A percentile compares a stretch with the other conserved stretches of the same genome.
Conservation (phyloP, 805 yeast species). For the Candida endomychidarum region DNA sequence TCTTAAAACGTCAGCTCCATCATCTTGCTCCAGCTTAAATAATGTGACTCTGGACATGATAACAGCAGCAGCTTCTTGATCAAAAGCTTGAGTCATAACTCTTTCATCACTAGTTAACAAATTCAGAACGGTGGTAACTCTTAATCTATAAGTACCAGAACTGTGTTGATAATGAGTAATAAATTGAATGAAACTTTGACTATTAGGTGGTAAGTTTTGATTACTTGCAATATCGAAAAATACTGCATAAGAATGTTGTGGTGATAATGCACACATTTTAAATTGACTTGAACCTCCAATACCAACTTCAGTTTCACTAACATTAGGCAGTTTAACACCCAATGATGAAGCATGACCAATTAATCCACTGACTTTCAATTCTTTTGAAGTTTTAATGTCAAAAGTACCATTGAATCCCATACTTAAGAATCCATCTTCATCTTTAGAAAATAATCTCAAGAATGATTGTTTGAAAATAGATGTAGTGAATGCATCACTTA, state of each 20-base stretch:
- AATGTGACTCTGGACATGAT: slow-evolving; percentile 73
- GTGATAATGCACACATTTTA: slow-evolving; percentile 63
- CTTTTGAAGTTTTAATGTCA: slow-evolving; percentile 52
- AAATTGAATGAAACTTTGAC: slow-evolving; percentile 47
- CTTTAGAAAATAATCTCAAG: slow-evolving; percentile 47
- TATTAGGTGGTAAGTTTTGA: slow-evolving; percentile 24
- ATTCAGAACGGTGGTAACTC: slow-evolving; percentile 59
- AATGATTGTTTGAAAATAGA: slow-evolving; percentile 69
- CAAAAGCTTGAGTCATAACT: slow-evolving; percentile 52
- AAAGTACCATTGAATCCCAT: slow-evolving; percentile 62
- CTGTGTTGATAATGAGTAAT: slow-evolving; percentile 63
- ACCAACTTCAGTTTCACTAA: slow-evolving; percentile 92
- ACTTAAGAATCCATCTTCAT: slow-evolving; percentile 35
- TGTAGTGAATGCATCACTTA: slow-evolving; percentile 65
- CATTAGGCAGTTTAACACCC: slow-evolving; percentile 64
- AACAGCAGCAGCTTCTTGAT: slow-evolving; percentile 70
- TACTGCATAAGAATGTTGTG: slow-evolving; percentile 59
- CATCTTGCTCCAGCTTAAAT: slow-evolving; percentile 73
- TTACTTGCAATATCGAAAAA: slow-evolving; percentile 52
- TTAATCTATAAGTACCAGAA: slow-evolving; percentile 53
- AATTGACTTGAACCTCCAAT: slow-evolving; percentile 90
- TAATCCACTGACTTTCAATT: slow-evolving; percentile 56
- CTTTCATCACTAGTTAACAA: slow-evolving; percentile 39
- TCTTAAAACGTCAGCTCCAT: slow-evolving; percentile 87
- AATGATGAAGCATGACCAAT: slow-evolving; percentile 63